Evolutionary conservation across 2,329 filamentous ascomycete species (phyloP), one percentile per base, ranked within the genome.

Genomic region (Epichloe uncinata): DNA sequence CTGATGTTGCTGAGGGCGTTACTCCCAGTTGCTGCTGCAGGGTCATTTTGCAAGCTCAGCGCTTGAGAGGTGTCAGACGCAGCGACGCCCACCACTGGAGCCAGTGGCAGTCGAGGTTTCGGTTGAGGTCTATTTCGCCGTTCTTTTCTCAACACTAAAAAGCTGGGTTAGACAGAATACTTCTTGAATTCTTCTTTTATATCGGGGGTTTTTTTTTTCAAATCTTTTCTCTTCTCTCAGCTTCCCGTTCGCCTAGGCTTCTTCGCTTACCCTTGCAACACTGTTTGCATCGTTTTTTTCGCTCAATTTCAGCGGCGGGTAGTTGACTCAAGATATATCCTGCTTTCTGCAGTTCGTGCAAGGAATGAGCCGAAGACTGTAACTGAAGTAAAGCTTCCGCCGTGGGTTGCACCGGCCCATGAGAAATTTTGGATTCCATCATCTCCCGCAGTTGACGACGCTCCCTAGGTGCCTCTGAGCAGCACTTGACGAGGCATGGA

Each of bases 281-380:
- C 20, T 51, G 53, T 18, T 44, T 49, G 51, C 64, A 66, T 18
- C 63, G 59, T 42, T 54, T 58, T 55, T 66, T 66, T n/a, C 55
- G 57, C 6, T 63, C 54, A 3, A 66, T 47, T 12, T 66, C 62
- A 1, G 50, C 44, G 16, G 36, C 18, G 3, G 58, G 55, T 6
- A 65, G 55, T 45, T 60, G 59, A 2, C 45, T 37, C 9, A 64
- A 35, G 16, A 63, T 49, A 42, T 63, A 66, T 35, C 62, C 62
- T 8, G 52, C 54, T 38, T 55, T 58, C 26, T 54, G 45, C 5
- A 65, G 48, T 11, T 57, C 50, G 22, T 54, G 33, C 11, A 36
- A 16, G 11, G 53, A 38, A 48, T 60, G 58, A 2, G 57, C 49
- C 16, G 58, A 49, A 15, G 26, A 42, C 8, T 45, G 54, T 3